These are phyloP conservation scores for Leishmania mexicana DNA, from an alignment of 208 protist genomes.

Conservation along the genomic window DNA sequence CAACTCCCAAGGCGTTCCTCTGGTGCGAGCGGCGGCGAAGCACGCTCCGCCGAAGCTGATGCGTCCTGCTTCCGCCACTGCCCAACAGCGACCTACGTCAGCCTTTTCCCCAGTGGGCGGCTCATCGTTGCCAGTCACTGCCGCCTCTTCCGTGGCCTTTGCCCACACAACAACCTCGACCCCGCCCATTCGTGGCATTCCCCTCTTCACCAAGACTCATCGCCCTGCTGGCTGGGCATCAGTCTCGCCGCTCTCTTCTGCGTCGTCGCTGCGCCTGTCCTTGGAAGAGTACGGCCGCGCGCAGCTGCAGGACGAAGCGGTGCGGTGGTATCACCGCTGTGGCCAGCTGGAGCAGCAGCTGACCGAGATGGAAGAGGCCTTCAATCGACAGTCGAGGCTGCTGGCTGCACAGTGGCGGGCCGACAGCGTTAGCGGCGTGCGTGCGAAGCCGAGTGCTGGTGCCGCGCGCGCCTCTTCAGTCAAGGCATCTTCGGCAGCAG, in stretches of 20 bases:
- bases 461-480: not conserved
- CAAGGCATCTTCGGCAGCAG: not conserved
- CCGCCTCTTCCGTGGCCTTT: not conserved
- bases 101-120: not conserved
- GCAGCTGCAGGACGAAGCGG: constrained; percentile 39
- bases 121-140: not conserved
- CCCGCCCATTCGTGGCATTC: constrained; percentile 20
- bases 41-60: not conserved
- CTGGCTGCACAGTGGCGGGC: constrained; percentile 26
- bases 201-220: constrained; percentile 11
- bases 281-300: constrained; percentile 17
- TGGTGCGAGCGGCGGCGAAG: not conserved
- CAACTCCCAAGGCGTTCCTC: not conserved
- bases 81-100: not conserved
- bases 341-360: constrained; percentile 24
- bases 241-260: not conserved
- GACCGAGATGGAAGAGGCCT: constrained; percentile 5
- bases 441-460: not conserved
- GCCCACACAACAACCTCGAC: not conserved
- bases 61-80: constrained; percentile 2
- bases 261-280: constrained; percentile 24
- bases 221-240: not conserved
- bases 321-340: constrained; percentile 38
- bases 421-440: not conserved
- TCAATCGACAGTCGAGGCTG: constrained; percentile 24